Base-by-base conservation (phyloP, 768 basidiomycete species). In the Multifurca ochricompacta region DNA sequence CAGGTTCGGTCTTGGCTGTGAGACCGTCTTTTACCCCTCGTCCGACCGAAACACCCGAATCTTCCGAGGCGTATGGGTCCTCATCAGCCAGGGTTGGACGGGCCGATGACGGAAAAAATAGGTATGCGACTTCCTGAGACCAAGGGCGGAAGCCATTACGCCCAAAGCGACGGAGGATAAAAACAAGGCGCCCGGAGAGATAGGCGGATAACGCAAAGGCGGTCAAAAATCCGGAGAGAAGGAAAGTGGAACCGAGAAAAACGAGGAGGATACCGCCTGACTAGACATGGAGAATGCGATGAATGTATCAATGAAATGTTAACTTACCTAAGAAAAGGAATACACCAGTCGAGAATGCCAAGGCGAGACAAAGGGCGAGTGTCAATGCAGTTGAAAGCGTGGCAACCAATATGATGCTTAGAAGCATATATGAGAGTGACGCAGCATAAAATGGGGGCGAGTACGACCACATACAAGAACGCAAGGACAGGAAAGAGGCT, bases 401-500 rank as follows among this genome's bases (percentile, higher is more conserved):
- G 39, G 57, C 42, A 14, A 41, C 18, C n/a, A 48, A 49, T 13
- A 51, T 23, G 21, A 32, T 4, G 18, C 51, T 58, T 25, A 7
- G n/a, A 16, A 21, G 35, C 9, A 28, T 18, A 27, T 25, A 21
- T 43, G 8, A 40, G 23, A 6, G 11, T n/a, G 21, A 35, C 14
- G 8, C 28, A 16, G 19, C 6, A 25, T 18, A 9, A 19, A 16
- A 27, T 1, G 3, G n/a, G 1, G 27, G 34, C 2, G n/a, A 21
- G 35, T 37, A 23, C 25, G 25, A 14, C 18, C 9, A 7, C 57
- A 31, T 51, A 61, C 59, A 61, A 21, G 53, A 54, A 61, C 27
- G 59, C 28, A 34, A 61, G 52, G 18, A 61, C 16, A 16, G 59
- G 59, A 21, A 59, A 48, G 36, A 61, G 42, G 48, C 52, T 46